Percentiles rank a stretch among this genome's conserved stretches.
phyloP scores from a whole-genome alignment of 2,329 filamentous ascomycete species.

The Penicillium occitanis region DNA sequence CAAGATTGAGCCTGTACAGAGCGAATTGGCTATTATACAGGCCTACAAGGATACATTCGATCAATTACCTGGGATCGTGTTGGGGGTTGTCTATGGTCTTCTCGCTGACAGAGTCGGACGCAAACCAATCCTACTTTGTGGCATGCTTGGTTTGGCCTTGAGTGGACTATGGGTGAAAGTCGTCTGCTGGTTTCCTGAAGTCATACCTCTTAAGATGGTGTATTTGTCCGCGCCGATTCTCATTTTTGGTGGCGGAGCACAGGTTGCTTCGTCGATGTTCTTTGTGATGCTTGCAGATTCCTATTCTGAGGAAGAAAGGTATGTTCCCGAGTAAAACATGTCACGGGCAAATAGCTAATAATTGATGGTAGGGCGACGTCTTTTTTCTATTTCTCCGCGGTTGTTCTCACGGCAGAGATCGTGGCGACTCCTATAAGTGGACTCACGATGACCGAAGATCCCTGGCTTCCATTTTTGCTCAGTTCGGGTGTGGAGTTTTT shows the following conservation, averaged over 20 bases:
- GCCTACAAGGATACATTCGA: conserved; percentile 31
- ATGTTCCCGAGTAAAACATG: neutral
- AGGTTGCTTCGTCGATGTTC: conserved; percentile 25
- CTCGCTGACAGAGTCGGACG: conserved; percentile 32
- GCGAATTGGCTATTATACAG: conserved; percentile 31
- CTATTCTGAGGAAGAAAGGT: conserved; percentile 32
- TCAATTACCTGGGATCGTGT: conserved; percentile 24
- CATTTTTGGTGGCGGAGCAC: conserved; percentile 30
- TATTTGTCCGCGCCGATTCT: conserved; percentile 28
- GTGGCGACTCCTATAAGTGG: conserved; percentile 32
- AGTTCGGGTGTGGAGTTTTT: conserved; percentile 15
- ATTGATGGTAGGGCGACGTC: neutral
- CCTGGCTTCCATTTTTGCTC: conserved; percentile 26
- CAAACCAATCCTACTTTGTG: conserved; percentile 28
- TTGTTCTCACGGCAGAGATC: conserved; percentile 28
- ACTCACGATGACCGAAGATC: conserved; percentile 28
- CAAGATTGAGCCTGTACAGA: conserved; percentile 33
- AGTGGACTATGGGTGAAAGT: conserved; percentile 30
- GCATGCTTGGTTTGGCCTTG: conserved; percentile 27
- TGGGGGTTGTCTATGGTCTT: conserved; percentile 32
- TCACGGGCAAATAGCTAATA: neutral
- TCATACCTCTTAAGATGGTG: conserved; percentile 29
- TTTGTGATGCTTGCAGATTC: conserved; percentile 31
- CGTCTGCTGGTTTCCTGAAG: conserved; percentile 26
- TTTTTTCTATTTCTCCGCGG: conserved; percentile 23